Conservation (phyloP, 306 rosid genomes). For the Crotalaria pallida region DNA sequence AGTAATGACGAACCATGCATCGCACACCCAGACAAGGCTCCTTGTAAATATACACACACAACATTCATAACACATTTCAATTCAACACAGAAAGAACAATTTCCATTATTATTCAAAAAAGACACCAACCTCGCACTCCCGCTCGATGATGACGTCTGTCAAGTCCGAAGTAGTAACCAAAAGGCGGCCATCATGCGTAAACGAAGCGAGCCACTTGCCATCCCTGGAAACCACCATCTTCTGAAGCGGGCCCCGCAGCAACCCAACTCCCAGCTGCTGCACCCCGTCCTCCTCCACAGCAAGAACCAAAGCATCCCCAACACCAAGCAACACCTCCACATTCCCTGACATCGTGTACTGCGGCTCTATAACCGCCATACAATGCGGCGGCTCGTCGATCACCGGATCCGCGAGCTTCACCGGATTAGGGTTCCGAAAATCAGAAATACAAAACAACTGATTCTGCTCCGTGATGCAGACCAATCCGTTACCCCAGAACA, state of each 20-base stretch:
- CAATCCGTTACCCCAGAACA: constrained; percentile 82
- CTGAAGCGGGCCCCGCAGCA: constrained; percentile 77
- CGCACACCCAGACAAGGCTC: too few relatives aligned
- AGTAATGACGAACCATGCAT: too few relatives aligned
- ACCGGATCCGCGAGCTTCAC: constrained; percentile 71
- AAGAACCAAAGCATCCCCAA: constrained; percentile 57
- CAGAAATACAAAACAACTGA: constrained; percentile 61
- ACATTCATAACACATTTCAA: background rate
- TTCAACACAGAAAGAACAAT: background rate
- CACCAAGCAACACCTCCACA: constrained; percentile 82
- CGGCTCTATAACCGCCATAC: constrained; percentile 94
- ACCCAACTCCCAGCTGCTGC: constrained; percentile 61
- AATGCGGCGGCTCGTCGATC: constrained; percentile 66
- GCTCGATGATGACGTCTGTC: constrained; percentile 64
- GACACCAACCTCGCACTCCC: constrained; percentile 79
- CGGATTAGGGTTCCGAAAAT: constrained; percentile 58
- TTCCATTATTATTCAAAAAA: background rate
- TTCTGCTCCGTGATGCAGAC: constrained; percentile 75
- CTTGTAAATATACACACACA: background rate
- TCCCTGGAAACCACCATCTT: constrained; percentile 86
- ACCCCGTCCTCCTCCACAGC: constrained; percentile 89
- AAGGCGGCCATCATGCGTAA: constrained; percentile 82
- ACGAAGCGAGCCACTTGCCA: constrained; percentile 92
- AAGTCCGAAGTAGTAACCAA: constrained; percentile 75
- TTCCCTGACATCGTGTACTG: constrained; percentile 88